Base-by-base conservation (phyloP, 1,139 yeast species). In the Wickerhamiella infanticola region DNA sequence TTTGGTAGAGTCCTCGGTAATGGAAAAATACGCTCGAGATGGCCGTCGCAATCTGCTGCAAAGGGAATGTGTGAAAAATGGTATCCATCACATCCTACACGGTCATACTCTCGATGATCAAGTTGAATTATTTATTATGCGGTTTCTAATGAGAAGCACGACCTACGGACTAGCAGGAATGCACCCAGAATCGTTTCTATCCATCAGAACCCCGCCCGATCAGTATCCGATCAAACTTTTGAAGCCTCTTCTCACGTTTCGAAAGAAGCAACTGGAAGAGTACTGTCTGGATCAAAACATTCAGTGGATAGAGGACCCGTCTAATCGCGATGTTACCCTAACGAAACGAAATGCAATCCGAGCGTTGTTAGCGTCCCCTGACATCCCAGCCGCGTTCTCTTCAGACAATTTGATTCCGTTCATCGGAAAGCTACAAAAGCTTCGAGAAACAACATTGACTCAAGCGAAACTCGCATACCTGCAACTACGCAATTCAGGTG, bases 81-180 rank as follows among this genome's bases (percentile, higher is more conserved):
- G 51, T 0, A 61, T 63, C 18, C 39, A 57, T 0, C 57, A 67
- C 35, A 50, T 82, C 8, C 59, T 77, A 41, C 64, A 78, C 44
- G 94, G 81, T 0, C 94, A 83, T 56, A 82, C 77, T 53, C 56
- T 67, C 44, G 77, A 81, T 56, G 94, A 83, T 58, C 86, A 80
- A 55, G 49, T 79, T 9, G 94, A 83, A 55, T 81, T 93, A 0
- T 76, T 74, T 53, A 53, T 79, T 24, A 68, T 77, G 58, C 60
- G 94, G 38, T 62, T 80, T 39, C 59, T 67, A 25, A 63, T 66
- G 27, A 73, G 76, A 39, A 75, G 83, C 18, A 69, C 82, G 0
- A 52, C 78, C 6, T 73, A 70, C 57, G 94, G 93, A 0, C 63
- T 81, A 11, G 65, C 65, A 4, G 69, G 69, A 0, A 69, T 69